Percentiles rank a stretch among this genome's conserved stretches.
Conservation (phyloP, 345 rosid genomes). For the Eucalyptus marginata region DNA sequence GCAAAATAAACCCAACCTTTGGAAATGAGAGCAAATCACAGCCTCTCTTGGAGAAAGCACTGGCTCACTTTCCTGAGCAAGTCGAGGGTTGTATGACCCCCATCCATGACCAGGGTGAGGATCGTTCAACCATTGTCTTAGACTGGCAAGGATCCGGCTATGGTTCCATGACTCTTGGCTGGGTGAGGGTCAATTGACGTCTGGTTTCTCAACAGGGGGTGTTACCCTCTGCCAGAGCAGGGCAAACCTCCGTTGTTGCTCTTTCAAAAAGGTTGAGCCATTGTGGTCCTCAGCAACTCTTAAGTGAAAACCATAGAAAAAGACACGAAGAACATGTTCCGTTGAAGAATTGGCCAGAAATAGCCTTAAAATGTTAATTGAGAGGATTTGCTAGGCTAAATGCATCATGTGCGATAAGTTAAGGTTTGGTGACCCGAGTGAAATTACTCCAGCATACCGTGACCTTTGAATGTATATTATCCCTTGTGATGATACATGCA, state of each 20-base stretch:
- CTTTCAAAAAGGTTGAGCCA: background rate
- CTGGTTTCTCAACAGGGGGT: background rate
- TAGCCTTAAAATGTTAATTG: background rate
- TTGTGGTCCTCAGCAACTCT: background rate
- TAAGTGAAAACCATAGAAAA: background rate
- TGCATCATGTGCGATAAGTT: background rate
- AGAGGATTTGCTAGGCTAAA: background rate
- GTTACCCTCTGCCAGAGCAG: background rate
- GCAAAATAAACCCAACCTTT: background rate
- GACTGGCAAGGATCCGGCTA: background rate
- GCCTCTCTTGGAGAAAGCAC: background rate
- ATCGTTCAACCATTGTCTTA: background rate
- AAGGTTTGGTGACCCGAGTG: background rate
- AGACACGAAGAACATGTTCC: background rate
- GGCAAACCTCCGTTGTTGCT: background rate
- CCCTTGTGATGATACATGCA: background rate
- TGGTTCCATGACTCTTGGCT: background rate
- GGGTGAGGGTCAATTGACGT: background rate
- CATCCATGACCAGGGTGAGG: background rate
- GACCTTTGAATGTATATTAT: background rate
- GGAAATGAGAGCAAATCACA: background rate
- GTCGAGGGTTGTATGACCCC: background rate
- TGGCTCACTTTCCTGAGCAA: background rate
- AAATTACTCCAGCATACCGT: background rate
- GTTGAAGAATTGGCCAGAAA: background rate